Conservation (phyloP, 257 asterid genomes). For the Solanum chmielewskii region DNA sequence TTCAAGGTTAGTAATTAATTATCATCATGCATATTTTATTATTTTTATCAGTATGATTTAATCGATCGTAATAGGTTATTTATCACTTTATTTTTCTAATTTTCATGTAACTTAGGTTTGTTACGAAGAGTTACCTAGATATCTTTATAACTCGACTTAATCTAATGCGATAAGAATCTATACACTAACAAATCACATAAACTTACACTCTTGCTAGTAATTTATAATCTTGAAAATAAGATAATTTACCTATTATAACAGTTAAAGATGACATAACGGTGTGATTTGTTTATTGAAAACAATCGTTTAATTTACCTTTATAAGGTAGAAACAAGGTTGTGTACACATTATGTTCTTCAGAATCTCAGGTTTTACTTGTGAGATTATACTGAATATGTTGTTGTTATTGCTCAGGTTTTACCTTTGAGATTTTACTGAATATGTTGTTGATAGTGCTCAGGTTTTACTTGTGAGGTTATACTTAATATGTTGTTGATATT, state of each 20-base stretch:
- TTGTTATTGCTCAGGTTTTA: too few relatives aligned
- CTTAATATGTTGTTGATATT: too few relatives aligned
- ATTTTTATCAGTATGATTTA: neutral
- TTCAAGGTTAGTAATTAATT: conserved; percentile 21
- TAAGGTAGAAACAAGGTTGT: too few relatives aligned
- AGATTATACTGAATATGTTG: too few relatives aligned
- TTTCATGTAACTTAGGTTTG: neutral
- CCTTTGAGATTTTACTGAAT: too few relatives aligned
- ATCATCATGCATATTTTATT: neutral
- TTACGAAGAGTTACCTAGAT: neutral
- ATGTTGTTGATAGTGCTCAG: too few relatives aligned
- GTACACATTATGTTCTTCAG: too few relatives aligned
- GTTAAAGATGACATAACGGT: neutral
- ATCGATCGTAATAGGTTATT: neutral
- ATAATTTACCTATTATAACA: neutral
- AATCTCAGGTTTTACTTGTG: too few relatives aligned
- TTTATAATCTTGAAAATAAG: neutral
- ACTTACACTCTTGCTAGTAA: neutral
- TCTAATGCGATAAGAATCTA: neutral
- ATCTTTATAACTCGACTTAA: neutral
- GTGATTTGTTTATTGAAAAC: neutral
- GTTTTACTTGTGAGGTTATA: too few relatives aligned
- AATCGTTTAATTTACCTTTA: too few relatives aligned
- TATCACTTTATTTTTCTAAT: neutral
- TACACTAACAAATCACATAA: neutral